These are phyloP conservation scores for Spiromyces aspiralis DNA, from an alignment of 371 early-diverging fungal species.

Conservation along the genomic window DNA sequence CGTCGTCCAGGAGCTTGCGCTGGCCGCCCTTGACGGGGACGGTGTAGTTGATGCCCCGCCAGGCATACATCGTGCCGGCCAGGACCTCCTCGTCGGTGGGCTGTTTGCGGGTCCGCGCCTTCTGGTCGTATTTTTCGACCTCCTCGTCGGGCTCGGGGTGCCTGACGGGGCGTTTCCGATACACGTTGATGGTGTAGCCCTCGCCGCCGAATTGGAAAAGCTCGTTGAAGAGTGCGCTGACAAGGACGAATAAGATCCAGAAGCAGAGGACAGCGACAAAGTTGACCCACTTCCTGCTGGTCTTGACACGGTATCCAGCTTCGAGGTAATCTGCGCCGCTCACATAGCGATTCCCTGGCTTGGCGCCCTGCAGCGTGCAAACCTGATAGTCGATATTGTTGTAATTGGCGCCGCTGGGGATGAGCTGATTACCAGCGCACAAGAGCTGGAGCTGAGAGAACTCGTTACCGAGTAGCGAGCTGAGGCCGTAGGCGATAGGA, in stretches of 20 bases:
- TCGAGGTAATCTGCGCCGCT: conserved; percentile 40
- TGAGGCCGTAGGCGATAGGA: conserved; percentile 56
- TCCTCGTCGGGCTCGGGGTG: conserved; percentile 20
- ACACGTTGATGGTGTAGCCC: conserved; percentile 38
- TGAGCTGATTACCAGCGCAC: conserved; percentile 30
- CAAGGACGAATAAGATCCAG: conserved; percentile 34
- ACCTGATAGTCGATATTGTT: conserved; percentile 37
- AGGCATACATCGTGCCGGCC: conserved; percentile 36
- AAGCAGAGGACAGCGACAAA: conserved; percentile 39
- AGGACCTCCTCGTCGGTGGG: conserved; percentile 21
- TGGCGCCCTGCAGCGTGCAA: conserved; percentile 40
- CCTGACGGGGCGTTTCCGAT: conserved; percentile 28
- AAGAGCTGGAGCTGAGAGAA: conserved; percentile 38
- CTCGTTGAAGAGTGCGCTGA: conserved; percentile 36
- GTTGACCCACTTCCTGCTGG: conserved; percentile 38
- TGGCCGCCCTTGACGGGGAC: conserved; percentile 40
- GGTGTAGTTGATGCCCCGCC: conserved; percentile 39
- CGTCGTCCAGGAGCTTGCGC: conserved; percentile 29
- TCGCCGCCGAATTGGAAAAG: conserved; percentile 34
- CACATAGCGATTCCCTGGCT: conserved; percentile 33
- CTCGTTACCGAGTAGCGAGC: conserved; percentile 55
- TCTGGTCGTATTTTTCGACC: conserved; percentile 4
- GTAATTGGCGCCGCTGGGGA: conserved; percentile 41
- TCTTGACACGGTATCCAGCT: conserved; percentile 25
- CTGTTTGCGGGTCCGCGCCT: conserved; percentile 2